These are phyloP conservation scores for Primulina huaijiensis DNA, from an alignment of 257 asterid genomes.

Conservation along the genomic window DNA sequence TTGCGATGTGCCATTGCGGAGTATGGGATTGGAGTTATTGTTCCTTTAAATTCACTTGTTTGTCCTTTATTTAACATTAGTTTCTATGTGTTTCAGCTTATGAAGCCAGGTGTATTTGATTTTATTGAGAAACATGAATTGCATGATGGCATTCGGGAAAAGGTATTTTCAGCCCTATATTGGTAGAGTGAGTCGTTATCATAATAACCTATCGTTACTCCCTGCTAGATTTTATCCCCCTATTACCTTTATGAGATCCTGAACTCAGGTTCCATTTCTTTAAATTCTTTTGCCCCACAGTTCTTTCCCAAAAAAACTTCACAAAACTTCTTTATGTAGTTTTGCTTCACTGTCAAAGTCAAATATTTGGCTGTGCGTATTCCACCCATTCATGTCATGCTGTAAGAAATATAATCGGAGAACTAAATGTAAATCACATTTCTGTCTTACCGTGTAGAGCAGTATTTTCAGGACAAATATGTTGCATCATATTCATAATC, in stretches of 20 bases:
- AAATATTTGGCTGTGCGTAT: neutral
- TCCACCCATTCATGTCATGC: slow-evolving; percentile 7
- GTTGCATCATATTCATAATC: neutral
- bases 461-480: neutral
- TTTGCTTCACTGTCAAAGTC: slow-evolving; percentile 7
- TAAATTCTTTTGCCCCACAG: slow-evolving; percentile 8
- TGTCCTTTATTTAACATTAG: slow-evolving; percentile 24
- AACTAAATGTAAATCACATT: neutral
- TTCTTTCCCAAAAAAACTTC: neutral
- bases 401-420: slow-evolving; percentile 9
- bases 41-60: slow-evolving; percentile 19
- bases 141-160: slow-evolving; percentile 76
- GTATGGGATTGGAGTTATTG: slow-evolving; percentile 10
- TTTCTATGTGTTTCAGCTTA: slow-evolving; percentile 55
- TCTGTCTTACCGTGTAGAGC: slow-evolving; percentile 6
- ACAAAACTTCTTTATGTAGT: slow-evolving; percentile 9
- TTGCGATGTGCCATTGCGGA: slow-evolving; percentile 23
- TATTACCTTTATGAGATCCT: slow-evolving; percentile 6
- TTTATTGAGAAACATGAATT: slow-evolving; percentile 89
- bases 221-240: slow-evolving; percentile 6
- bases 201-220: neutral
- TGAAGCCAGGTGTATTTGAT: slow-evolving; percentile 82
- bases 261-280: slow-evolving; percentile 13
- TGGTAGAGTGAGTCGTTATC: slow-evolving; percentile 15
- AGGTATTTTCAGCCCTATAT: slow-evolving; percentile 43